A percentile compares a stretch with the other conserved stretches of the same genome.
Conservation (phyloP, 2,329 filamentous ascomycete genomes). For the Rhexocercosporidium sp. region DNA sequence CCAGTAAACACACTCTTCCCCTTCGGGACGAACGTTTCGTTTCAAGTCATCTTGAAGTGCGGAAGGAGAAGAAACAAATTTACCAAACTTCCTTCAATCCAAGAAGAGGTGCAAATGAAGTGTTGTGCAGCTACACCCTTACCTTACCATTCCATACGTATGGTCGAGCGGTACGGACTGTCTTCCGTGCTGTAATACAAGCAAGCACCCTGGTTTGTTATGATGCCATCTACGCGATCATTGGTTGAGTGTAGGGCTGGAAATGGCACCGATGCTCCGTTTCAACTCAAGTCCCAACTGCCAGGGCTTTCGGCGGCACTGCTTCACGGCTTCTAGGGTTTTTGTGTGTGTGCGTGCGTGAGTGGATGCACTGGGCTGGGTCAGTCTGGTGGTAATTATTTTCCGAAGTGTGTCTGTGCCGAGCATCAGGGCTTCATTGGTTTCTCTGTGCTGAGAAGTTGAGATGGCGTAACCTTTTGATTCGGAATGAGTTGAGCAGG, state of each 20-base stretch:
- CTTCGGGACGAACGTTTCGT: not conserved
- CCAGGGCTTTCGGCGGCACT: too few relatives aligned
- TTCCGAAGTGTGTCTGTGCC: not conserved
- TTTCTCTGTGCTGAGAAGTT: not conserved
- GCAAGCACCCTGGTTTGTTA: conserved; percentile 9
- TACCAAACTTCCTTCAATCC: too few relatives aligned
- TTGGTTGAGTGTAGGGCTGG: conserved; percentile 8
- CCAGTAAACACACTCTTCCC: not conserved
- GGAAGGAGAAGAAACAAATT: too few relatives aligned
- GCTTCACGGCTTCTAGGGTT: not conserved
- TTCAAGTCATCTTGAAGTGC: too few relatives aligned
- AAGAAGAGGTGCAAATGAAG: too few relatives aligned
- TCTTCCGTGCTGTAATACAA: not conserved
- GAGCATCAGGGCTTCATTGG: not conserved
- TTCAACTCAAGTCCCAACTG: not conserved
- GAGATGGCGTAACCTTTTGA: too few relatives aligned
- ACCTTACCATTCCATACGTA: not conserved
- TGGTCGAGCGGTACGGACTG: not conserved
- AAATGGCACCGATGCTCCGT: not conserved
- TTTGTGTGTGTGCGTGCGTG: not conserved
- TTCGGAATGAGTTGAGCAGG: not conserved
- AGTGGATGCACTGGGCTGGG: not conserved
- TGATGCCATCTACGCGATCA: conserved; percentile 17
- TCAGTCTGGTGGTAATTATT: not conserved
- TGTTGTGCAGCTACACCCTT: not conserved